Base-by-base conservation (phyloP, 257 asterid species). In the Solanum gracilifrons region DNA sequence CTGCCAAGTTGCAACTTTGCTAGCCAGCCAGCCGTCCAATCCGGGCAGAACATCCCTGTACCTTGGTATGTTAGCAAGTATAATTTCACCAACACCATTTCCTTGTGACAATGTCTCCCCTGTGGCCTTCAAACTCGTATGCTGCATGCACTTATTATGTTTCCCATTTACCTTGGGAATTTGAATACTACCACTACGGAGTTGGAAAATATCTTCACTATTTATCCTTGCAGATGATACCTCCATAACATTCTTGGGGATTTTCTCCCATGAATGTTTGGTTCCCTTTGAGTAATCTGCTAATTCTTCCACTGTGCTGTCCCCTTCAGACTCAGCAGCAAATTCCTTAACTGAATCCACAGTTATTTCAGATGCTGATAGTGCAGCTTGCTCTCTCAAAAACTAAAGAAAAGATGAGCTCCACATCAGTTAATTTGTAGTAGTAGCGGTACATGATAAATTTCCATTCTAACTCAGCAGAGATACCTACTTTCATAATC, bases 381-480 rank as follows among this genome's bases (percentile, higher is more conserved):
- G 89, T 83, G 96, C 95, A 64, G 99, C 99, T 92, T 96, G 98
- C 93, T 96, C 98, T 89, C 93, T 94, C 90, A 96, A 90, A 92
- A 96, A 96, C 99, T 96, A 94, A 92, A 83, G 89, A 75, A 84
- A 88, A 86, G 36, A 89, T 21, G 23, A 68, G 82, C 20, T 29
- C 43, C 86, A 33, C 25, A 71, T 87, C 89, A 83, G 88, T 89
- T 69, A 83, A 72, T 71, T 43, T 79, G 72, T 60, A 75, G 74
- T 39, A 21, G 27, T 20, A 36, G 41, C 43, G 46, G 2, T 55
- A 66, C 27, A 27, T 29, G 32, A 41, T 11, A 60, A 32, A 86
- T 62, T 75, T 48, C 69, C 85, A 5, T 46, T 32, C 68, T 9
- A 62, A 46, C 39, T 83, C 62, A 73, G 87, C 31, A 48, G 51